Evolutionary conservation across 768 basidiomycete genomes (phyloP).

Genomic region (Amanita exitialis): DNA sequence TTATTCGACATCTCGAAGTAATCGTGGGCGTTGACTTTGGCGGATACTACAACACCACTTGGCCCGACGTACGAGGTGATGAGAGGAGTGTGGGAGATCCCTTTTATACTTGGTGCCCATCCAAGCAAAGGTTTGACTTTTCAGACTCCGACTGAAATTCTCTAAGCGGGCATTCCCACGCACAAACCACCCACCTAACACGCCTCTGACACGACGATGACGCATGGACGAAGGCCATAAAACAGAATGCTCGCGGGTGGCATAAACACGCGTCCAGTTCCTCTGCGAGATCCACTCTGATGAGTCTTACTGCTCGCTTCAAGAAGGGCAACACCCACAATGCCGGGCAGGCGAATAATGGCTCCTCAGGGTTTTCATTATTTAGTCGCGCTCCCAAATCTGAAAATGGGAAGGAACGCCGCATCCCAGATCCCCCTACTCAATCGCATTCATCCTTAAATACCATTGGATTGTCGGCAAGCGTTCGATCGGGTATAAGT

Average conservation of each 20-base stretch:
- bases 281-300: not conserved
- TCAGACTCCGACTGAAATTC: conserved; percentile 34
- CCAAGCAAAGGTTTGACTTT: conserved; percentile 26
- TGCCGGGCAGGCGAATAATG: conserved; percentile 7
- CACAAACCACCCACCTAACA: conserved; percentile 55
- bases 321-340: conserved; percentile 4
- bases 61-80: conserved; percentile 30
- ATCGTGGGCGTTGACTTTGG: conserved; percentile 22
- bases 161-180: conserved; percentile 23
- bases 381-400: conserved; percentile 13
- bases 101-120: conserved; percentile 44
- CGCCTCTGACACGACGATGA: conserved; percentile 93
- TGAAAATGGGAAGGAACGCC: not conserved
- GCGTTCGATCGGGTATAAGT: conserved; percentile 4
- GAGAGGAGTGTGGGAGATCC: conserved; percentile 26
- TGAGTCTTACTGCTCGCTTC: conserved; percentile 8
- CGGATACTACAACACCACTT: conserved; percentile 25
- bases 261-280: conserved; percentile 36
- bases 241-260: conserved; percentile 83
- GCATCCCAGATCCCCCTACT: not conserved
- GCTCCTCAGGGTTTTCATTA: conserved; percentile 8
- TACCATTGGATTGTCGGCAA: conserved; percentile 9
- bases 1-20: conserved; percentile 79
- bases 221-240: conserved; percentile 92
- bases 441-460: conserved; percentile 4